These are phyloP conservation scores for Colletotrichum karsti DNA, from an alignment of 2,329 filamentous ascomycete species.

Conservation along the genomic window DNA sequence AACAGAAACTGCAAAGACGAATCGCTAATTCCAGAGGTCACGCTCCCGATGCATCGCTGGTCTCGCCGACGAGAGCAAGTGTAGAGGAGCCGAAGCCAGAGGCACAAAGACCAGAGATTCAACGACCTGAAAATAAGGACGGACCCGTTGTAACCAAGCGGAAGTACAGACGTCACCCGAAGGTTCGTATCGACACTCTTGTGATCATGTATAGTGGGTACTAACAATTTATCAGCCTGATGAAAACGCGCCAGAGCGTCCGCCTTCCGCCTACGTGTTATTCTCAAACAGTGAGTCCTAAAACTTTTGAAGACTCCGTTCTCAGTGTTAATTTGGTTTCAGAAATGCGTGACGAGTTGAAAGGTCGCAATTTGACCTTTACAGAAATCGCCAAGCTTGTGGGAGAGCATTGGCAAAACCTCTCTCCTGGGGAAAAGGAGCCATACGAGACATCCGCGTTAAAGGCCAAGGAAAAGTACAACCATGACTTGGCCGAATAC, in stretches of 20 bases:
- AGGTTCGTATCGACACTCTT: slow-evolving; percentile 56
- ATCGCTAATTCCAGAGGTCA: slow-evolving; percentile 79
- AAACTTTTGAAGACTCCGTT: not conserved
- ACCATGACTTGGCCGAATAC: slow-evolving; percentile 76
- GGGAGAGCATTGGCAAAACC: slow-evolving; percentile 82
- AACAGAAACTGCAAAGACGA: slow-evolving; percentile 81
- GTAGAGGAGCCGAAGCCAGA: slow-evolving; percentile 66
- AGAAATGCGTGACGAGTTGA: slow-evolving; percentile 82
- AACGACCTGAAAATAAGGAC: slow-evolving; percentile 48
- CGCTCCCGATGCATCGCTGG: slow-evolving; percentile 61
- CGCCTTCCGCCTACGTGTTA: slow-evolving; percentile 84
- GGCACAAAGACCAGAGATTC: slow-evolving; percentile 58
- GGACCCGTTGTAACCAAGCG: slow-evolving; percentile 64
- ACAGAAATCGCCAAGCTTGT: slow-evolving; percentile 86
- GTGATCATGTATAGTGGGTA: not conserved
- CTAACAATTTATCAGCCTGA: slow-evolving; percentile 63
- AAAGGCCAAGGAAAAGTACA: slow-evolving; percentile 79
- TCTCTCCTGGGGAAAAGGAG: slow-evolving; percentile 74
- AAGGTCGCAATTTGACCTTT: slow-evolving; percentile 79
- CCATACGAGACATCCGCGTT: slow-evolving; percentile 77
- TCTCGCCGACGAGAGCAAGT: slow-evolving; percentile 56
- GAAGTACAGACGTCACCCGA: slow-evolving; percentile 82
- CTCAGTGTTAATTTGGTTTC: slow-evolving; percentile 2
- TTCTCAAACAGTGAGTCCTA: slow-evolving; percentile 80
- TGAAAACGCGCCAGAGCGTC: slow-evolving; percentile 81